Percentiles rank a stretch among this genome's conserved stretches.
phyloP scores from a whole-genome alignment of 2,329 filamentous ascomycete genomes.

The Chrysosporium queenslandicum region DNA sequence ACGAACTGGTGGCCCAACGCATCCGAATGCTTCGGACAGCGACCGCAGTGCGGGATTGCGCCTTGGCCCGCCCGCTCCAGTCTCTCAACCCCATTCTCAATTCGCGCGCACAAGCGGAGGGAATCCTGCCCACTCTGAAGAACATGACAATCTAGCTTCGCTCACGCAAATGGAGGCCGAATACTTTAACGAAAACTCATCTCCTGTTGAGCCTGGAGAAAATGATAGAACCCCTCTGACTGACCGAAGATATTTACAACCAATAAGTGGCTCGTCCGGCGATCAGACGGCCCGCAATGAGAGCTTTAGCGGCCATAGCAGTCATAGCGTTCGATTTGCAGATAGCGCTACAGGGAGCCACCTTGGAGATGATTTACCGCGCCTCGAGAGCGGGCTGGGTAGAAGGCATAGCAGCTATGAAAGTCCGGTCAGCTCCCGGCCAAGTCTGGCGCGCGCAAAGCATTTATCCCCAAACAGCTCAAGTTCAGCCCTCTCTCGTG shows the following conservation, averaged over 20 bases:
- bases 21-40: background rate
- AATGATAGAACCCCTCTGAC: constrained; percentile 53
- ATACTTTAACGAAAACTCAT: constrained; percentile 36
- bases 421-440: constrained; percentile 17
- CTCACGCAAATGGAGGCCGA: constrained; percentile 16
- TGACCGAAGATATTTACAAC: constrained; percentile 45
- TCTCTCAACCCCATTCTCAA: background rate
- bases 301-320: constrained; percentile 19
- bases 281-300: background rate
- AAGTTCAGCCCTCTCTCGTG: constrained; percentile 53
- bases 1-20: background rate
- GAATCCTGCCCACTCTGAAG: background rate
- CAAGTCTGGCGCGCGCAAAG: constrained; percentile 25
- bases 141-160: constrained; percentile 10
- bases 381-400: constrained; percentile 50
- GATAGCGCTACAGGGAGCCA: constrained; percentile 31
- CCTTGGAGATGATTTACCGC: constrained; percentile 51
- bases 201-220: constrained; percentile 42
- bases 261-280: constrained; percentile 42
- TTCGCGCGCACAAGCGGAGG: background rate
- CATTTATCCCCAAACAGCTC: constrained; percentile 56
- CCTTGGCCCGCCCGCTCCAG: background rate
- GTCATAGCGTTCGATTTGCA: constrained; percentile 46
- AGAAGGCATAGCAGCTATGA: constrained; percentile 48
- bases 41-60: constrained; percentile 5